phyloP scores from a whole-genome alignment of 305 asterid genomes.

The Fraxinus latifolia region DNA sequence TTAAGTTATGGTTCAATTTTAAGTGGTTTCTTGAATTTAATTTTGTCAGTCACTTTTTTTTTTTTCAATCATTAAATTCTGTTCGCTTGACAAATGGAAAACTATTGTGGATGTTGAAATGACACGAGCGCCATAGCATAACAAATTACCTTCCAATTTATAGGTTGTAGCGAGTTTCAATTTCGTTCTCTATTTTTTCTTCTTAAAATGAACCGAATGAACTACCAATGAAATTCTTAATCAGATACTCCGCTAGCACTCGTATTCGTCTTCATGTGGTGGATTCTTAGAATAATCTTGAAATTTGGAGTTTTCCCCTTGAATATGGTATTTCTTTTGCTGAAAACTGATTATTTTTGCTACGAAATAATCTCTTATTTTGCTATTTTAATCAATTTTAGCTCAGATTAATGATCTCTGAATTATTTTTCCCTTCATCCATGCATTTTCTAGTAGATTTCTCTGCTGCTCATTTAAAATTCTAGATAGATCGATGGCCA shows the following conservation, averaged over 20 bases:
- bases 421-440: background rate
- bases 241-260: background rate
- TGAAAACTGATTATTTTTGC: background rate
- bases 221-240: background rate
- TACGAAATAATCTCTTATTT: background rate
- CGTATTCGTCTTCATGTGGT: conserved; percentile 17
- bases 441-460: background rate
- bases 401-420: background rate
- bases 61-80: background rate
- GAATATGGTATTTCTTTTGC: conserved; percentile 23
- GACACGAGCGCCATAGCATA: background rate
- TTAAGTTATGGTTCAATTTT: background rate
- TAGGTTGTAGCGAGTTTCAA: background rate
- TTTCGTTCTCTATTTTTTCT: background rate
- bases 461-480: background rate
- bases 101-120: background rate
- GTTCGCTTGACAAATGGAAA: background rate
- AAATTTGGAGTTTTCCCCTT: conserved; percentile 21
- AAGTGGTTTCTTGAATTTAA: background rate
- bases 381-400: background rate
- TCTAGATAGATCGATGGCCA: background rate
- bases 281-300: conserved; percentile 22
- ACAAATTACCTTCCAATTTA: background rate
- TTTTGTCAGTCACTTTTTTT: background rate
- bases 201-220: background rate